Evolutionary conservation across 805 yeast species (phyloP), one percentile per base, ranked within the genome.

Genomic region (Kockiozyma suomiensis): DNA sequence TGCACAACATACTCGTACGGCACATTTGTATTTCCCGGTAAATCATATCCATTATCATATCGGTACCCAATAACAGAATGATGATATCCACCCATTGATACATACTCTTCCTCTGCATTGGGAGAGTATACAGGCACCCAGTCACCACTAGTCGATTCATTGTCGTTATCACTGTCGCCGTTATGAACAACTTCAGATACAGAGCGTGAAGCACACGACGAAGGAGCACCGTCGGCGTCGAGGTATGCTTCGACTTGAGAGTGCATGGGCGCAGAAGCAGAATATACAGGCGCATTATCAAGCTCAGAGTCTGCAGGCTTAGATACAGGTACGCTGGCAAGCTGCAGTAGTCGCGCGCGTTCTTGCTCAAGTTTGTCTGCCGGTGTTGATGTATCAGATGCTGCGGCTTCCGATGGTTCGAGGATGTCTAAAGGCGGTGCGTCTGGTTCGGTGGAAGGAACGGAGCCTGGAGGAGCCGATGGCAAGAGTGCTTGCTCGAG

Each of bases 401-500:
- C 23, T 15, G 12, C n/a, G n/a, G 47, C 26, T 19, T 35, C 37
- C 10, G 48, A 17, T 4, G 28, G 26, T 30, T 54, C 64, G 6
- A 58, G 7, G 3, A 40, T 37, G 12, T 46, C 66, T 2, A 51
- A 23, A 6, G 61, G 28, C 5, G 66, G 64, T 7, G 47, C 54
- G 8, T 7, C 54, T 2, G 47, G 41, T 26, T 28, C 17, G 8
- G 26, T 15, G 3, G 59, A 33, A 5, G 45, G 23, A 12, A 43
- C 17, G 32, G 52, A 15, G 6, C 8, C 41, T 13, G 59, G 61
- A 0, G 85, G 84, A 41, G 76, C 86, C 1, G 90, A 85, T 0
- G 93, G 92, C 23, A 86, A 68, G 43, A 87, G 74, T 4, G 87
- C 80, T 48, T 80, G 79, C 69, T 86, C 92, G 50, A 78, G 78